Base-by-base conservation (phyloP, 495 filamentous ascomycete species). In the Aspergillus sclerotioniger region DNA sequence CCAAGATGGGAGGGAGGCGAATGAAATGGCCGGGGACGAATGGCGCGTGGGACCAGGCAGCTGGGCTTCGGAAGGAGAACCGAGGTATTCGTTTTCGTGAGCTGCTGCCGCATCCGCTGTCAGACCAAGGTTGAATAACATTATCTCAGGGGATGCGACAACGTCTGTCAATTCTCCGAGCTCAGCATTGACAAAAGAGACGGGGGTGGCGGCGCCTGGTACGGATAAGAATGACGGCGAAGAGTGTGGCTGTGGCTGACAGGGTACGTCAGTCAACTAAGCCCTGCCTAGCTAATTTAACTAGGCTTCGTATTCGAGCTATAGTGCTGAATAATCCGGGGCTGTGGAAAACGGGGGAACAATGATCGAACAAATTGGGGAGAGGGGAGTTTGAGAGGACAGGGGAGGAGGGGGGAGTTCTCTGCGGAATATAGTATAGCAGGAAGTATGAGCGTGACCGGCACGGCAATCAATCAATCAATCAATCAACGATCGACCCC, bases 21-120 rank as follows among this genome's bases (percentile, higher is more conserved):
- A 78, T 47, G 62, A 82, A 67, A 67, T 76, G 54, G 51, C 66
- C 57, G 70, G 74, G 63, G 64, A 76, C 63, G 53, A 70, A 59
- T 62, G 71, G 63, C 66, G 60, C 54, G 37, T 57, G 17, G 70
- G 62, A 16, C 61, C 56, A 16, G 70, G 54, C 45, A 70, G 64
- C 53, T 73, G 66, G 12, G 71, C 57, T 52, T 75, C 71, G 64
- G 76, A 52, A 55, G 74, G 25, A 28, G 58, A 55, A 49, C 57
- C 58, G 43, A 76, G 80, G 62, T 77, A 79, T 64, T 87, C 84
- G 70, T 80, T 79, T 53, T 80, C 75, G 64, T 87, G 85, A 37
- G 78, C 76, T 63, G 79, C 80, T 62, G 79, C 80, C 53, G 76
- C 80, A 66, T 81, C 73, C 62, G 80, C 80, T 65, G 80, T 75